Evolutionary conservation across 1,284 basidiomycete genomes (phyloP), one percentile per base, ranked within the genome.

Genomic region (Microbotryum violaceum): DNA sequence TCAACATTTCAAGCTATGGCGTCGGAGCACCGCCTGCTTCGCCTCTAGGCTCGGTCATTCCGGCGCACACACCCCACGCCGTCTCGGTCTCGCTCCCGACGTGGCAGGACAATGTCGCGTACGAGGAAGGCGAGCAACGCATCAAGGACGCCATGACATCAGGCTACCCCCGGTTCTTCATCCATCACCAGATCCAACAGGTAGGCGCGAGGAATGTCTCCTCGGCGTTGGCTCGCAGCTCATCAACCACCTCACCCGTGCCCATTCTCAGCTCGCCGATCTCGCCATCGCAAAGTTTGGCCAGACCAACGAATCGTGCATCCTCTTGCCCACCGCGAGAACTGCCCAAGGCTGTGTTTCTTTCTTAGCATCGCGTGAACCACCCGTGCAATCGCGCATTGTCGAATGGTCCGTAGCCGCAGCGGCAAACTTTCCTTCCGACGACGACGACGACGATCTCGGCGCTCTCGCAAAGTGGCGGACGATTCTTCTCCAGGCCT

Each of bases 101-200:
- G 21, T 98, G 94, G 94, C 79, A 80, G 56, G 96, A 97, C 76
- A 91, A 88, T 70, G 83, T 98, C 53, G 93, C 82, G 16, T 99
- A 97, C 71, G 94, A 97, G 75, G 88, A 92, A 71, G 91, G 91
- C 16, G 85, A 88, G n/a, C 83, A 85, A 70, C 82, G 91, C 45
- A 85, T 98, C 7, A 74, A 87, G 3, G 82, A 89, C 60, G 80
- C 78, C 20, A 93, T 97, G 91, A 82, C 88, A 60, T 85, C 86
- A 6, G 96, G 94, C n/a, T 99, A 98, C 74, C 96, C 96, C 0
- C 80, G 96, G 53, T 99, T 98, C 78, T 97, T 96, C 75, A 88
- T 98, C 58, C 91, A 97, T 75, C 79, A 84, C 27, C 87, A 82
- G 67, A 92, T 97, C 45, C 84, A 85, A 73, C 89, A 91, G 80